Percentiles rank a stretch among this genome's conserved stretches.
Evolutionary conservation across 768 basidiomycete genomes (phyloP).

Genomic region (Rhizopogon rudus): DNA sequence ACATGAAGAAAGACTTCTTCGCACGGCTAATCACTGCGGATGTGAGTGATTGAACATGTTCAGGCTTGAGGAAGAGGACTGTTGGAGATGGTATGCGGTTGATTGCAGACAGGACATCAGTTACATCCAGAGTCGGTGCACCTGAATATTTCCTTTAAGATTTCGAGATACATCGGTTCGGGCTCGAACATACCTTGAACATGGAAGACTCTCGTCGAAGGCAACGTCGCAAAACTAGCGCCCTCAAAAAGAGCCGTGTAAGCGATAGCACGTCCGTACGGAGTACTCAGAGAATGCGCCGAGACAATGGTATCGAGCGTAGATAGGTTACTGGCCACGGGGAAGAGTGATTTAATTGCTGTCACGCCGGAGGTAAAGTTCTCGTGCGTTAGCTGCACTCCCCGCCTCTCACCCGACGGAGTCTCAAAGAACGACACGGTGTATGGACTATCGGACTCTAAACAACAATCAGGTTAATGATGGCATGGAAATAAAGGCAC

Average conservation of each 20-base stretch:
- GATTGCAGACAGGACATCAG: slow-evolving; percentile 44
- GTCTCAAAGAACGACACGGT: slow-evolving; percentile 62
- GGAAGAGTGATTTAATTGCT: slow-evolving; percentile 69
- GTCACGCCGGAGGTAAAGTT: slow-evolving; percentile 90
- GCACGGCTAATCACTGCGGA: slow-evolving; percentile 50
- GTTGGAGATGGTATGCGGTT: slow-evolving; percentile 69
- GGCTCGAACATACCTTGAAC: slow-evolving; percentile 26
- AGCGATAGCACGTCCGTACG: slow-evolving; percentile 75
- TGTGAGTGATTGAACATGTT: slow-evolving; percentile 54
- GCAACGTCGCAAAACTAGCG: slow-evolving; percentile 63
- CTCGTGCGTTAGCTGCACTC: slow-evolving; percentile 70
- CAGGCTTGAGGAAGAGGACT: slow-evolving; percentile 66
- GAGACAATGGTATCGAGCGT: slow-evolving; percentile 77
- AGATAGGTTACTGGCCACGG: slow-evolving; percentile 61
- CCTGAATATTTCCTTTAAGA: not conserved
- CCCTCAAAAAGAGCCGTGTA: slow-evolving; percentile 78
- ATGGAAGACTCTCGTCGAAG: slow-evolving; percentile 49
- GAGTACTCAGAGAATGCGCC: slow-evolving; percentile 63
- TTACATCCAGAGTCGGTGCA: slow-evolving; percentile 26
- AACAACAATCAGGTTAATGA: not conserved
- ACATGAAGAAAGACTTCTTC: slow-evolving; percentile 47
- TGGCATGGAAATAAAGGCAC: slow-evolving; percentile 16
- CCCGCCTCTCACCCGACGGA: slow-evolving; percentile 48
- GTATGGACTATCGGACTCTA: slow-evolving; percentile 50
- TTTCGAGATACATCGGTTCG: not conserved